Evolutionary conservation across 1,284 basidiomycete species (phyloP), one percentile per base, ranked within the genome.

Genomic region (Vanrija humicola): DNA sequence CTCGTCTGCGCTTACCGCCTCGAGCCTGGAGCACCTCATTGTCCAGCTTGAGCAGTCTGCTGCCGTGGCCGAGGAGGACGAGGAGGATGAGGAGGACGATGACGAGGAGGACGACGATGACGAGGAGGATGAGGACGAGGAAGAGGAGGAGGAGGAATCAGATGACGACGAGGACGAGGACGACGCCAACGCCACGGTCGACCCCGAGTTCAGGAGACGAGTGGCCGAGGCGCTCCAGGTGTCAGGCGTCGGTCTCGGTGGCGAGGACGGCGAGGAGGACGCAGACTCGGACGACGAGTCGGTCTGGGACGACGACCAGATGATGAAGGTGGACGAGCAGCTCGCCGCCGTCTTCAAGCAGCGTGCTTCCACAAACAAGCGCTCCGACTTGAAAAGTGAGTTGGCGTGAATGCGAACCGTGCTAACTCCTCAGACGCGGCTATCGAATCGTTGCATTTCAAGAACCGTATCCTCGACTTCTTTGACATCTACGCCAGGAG

Each of bases 301-400:
- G 64, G 78, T 86, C 25, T 87, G 93, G 85, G 88, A 94, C 69
- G 95, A 98, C 69, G 94, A 98, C 45, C 90, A 97, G 78, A 98
- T 98, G 95, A 86, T 97, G 81, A 87, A 88, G 47, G 84, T 98
- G 43, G 95, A 98, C 70, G 89, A 90, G 59, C 90, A 96, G 69
- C 83, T 98, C 6, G 90, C 90, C 6, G 85, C 88, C 55, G 87
- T 94, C 39, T 97, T 98, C 83, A 83, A 83, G 61, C 70, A 78
- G 46, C 84, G 85, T 54, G 75, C 83, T 39, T 55, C 56, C 12
- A 54, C 59, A 14, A 61, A 83, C 56, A 84, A 82, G 67, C 86
- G 83, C 65, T 59, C 54, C 34, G 67, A 69, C 54, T 38, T 66
- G 53, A 72, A 70, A 61, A 62, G 70, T 69, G 58, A 66, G 70